Evolutionary conservation across 768 basidiomycete genomes (phyloP), one percentile per base, ranked within the genome.

Genomic region (Naematelia aurantialba): DNA sequence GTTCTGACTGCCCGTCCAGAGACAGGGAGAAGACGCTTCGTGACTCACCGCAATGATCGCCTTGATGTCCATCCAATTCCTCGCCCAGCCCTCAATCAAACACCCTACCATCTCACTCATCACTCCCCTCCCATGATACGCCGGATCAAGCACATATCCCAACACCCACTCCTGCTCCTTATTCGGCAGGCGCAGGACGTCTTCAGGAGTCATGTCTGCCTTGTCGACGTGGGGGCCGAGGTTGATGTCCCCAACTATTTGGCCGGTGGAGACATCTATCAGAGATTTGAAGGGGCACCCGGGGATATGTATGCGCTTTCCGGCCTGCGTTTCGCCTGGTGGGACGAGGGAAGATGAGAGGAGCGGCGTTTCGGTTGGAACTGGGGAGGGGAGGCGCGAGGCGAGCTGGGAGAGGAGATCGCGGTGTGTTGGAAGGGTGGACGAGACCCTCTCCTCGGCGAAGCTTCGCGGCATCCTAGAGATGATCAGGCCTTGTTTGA

Each of bases 71-170:
- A 58, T 62, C 50, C 54, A 62, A 21, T 47, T 56, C 42, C 22
- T 53, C 5, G 52, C 45, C 60, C 60, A 62, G 21, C 42, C 42
- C 4, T 58, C 56, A n/a, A 62, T 45, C 12, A 62, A 26, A 45
- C 55, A 54, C 24, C 51, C 56, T 13, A 62, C 50, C 55, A 62
- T 25, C 51, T 62, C 60, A n/a, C 26, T 29, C 60, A 58, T 62
- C 17, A 62, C 26, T 11, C 60, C 60, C 52, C 24, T 26, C 11
- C 60, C 60, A 10, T 27, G 17, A 8, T 25, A 31, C 1, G 3
- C 51, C 4, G 60, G 49, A 45, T 45, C 25, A 4, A 62, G 19
- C 17, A 58, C 56, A 30, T 62, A 62, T 3, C 60, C 60, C 5
- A 62, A 58, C n/a, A 52, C 50, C 56, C 56, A 58, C 14, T 52